Evolutionary conservation across 2,329 filamentous ascomycete species (phyloP), one percentile per base, ranked within the genome.

Genomic region (Apiospora arundinis): DNA sequence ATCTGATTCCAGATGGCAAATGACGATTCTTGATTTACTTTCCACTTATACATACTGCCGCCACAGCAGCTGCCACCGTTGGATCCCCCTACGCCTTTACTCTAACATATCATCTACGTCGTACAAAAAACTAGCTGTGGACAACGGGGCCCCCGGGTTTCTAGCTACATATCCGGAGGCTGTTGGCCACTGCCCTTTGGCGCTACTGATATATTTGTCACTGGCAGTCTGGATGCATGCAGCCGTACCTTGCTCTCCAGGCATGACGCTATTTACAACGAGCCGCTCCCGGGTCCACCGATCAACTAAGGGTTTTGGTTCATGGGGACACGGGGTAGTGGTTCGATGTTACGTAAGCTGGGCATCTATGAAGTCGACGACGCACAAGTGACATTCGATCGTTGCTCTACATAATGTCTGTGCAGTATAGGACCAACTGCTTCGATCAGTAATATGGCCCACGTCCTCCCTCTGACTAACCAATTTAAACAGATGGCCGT

Each of bases 221-320:
- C 32, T 40, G 28, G 28, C 18, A 63, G 28, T 11, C 16, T 21
- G 52, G 28, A n/a, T 63, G 28, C 18, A 37, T 37, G 8, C 18
- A 37, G 14, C 32, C 32, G 32, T 40, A 37, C 18, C 56, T 63
- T 63, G 32, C 56, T n/a, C 32, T 63, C 37, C 32, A 12, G 32
- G 21, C 32, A 63, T 63, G 32, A 40, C 56, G 56, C 56, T 63
- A 63, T 63, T 18, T 40, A 63, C 32, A 63, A 18, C 56, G 56
- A 11, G 32, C 56, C 56, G 32, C 18, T 63, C 28, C 56, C 28
- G 56, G 56, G 18, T 63, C 56, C 32, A 40, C 56, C 56, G 56
- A 14, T n/a, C 6, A n/a, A 40, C 5, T 2, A 28, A 63, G 32
- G 32, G 18, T 40, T 28, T 40, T 9, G 18, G 18, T 5, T 8